Percentiles rank a stretch among this genome's conserved stretches.
Conservation (phyloP, 2,329 filamentous ascomycete species). For the Elsinoe perseae region DNA sequence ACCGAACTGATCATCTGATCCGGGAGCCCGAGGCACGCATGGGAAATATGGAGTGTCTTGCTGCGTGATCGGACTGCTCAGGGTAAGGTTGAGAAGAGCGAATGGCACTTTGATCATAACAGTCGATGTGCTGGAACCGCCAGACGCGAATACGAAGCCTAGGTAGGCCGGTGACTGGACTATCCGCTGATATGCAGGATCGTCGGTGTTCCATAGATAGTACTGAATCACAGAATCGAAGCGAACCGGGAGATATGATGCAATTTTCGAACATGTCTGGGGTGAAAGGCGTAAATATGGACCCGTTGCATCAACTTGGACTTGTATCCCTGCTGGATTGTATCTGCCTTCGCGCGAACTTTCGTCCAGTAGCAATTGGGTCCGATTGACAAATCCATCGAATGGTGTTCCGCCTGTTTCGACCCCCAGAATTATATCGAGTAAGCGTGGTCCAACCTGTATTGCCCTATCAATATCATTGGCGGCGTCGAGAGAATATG, state of each 20-base stretch:
- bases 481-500: constrained; percentile 17
- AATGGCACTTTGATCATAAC: constrained; percentile 39
- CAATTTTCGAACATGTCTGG: constrained; percentile 18
- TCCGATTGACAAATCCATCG: background rate
- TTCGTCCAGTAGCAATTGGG: background rate
- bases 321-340: background rate
- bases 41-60: constrained; percentile 37
- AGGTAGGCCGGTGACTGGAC: constrained; percentile 37
- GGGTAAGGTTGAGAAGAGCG: constrained; percentile 31
- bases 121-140: constrained; percentile 25
- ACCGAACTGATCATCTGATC: background rate
- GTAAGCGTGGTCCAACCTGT: constrained; percentile 4
- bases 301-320: background rate
- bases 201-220: constrained; percentile 27
- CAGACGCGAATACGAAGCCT: constrained; percentile 34
- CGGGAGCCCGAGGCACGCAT: constrained; percentile 28
- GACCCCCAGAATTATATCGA: constrained; percentile 22
- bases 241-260: constrained; percentile 25
- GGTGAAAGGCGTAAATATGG: background rate
- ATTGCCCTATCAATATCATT: background rate
- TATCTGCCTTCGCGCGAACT: background rate
- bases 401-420: constrained; percentile 17
- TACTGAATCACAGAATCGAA: constrained; percentile 22
- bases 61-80: constrained; percentile 33
- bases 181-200: constrained; percentile 32